These are phyloP conservation scores for Lactarius evosmus DNA, from an alignment of 768 basidiomycete species.

Conservation along the genomic window DNA sequence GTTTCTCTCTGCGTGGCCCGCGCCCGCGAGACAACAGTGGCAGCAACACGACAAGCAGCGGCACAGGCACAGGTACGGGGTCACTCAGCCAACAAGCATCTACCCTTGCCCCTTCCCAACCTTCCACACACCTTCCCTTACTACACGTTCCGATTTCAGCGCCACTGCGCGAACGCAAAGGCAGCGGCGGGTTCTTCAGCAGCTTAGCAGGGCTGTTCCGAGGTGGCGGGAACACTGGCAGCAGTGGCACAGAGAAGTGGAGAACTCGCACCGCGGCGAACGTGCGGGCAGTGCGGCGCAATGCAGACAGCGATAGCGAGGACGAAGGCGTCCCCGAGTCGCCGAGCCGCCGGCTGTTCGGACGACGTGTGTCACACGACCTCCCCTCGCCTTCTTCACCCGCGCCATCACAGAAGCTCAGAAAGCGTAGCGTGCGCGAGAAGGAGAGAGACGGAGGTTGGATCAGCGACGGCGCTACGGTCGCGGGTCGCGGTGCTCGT, in stretches of 20 bases:
- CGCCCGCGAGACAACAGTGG: constrained; percentile 13
- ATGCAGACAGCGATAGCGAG: constrained; percentile 33
- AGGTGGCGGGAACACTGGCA: background rate
- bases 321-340: constrained; percentile 27
- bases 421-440: background rate
- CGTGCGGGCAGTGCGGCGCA: constrained; percentile 29
- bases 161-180: constrained; percentile 20
- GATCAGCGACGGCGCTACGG: constrained; percentile 27
- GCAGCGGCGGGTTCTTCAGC: constrained; percentile 22
- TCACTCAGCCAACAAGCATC: constrained; percentile 22
- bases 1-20: constrained; percentile 3
- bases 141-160: background rate
- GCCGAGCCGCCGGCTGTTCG: constrained; percentile 10
- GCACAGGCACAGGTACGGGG: constrained; percentile 25
- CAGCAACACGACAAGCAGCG: constrained; percentile 23
- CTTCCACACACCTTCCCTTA: background rate
- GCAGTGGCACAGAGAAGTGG: constrained; percentile 31
- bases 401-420: constrained; percentile 8
- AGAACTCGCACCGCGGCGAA: constrained; percentile 40
- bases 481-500: constrained; percentile 21
- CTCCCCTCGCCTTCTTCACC: background rate
- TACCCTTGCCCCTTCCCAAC: constrained; percentile 7
- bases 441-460: constrained; percentile 23
- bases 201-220: constrained; percentile 26
- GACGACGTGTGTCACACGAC: constrained; percentile 21